Evolutionary conservation across 2,329 filamentous ascomycete species (phyloP).

Genomic region (Aschersonia sp.): DNA sequence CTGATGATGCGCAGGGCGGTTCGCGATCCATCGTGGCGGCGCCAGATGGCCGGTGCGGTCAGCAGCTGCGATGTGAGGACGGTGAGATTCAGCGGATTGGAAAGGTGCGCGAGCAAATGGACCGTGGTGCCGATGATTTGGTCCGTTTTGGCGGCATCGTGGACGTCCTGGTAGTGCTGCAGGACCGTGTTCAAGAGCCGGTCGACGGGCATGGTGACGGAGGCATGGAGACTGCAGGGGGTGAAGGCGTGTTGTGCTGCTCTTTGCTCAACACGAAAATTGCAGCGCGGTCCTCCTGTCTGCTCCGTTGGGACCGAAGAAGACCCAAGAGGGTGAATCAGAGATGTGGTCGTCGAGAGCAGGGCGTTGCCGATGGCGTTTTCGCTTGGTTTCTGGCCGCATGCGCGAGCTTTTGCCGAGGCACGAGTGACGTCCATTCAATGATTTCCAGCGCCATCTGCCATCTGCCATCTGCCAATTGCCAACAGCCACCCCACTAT

Average conservation of each 20-base stretch:
- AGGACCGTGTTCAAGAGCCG: constrained; percentile 52
- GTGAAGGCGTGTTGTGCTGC: not conserved
- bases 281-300: too few species aligned
- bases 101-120: constrained; percentile 52
- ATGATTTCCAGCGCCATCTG: too few species aligned
- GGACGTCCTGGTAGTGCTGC: constrained; percentile 39
- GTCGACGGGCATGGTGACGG: constrained; percentile 45
- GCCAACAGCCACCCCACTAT: too few species aligned
- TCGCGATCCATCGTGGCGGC: constrained; percentile 40
- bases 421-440: too few species aligned
- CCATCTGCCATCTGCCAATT: too few species aligned
- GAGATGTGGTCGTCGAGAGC: too few species aligned
- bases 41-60: constrained; percentile 58
- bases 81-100: constrained; percentile 61
- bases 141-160: constrained; percentile 34
- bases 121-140: constrained; percentile 52
- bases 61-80: constrained; percentile 60
- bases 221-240: not conserved
- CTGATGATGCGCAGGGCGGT: constrained; percentile 53
- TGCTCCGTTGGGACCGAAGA: too few species aligned
- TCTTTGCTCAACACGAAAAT: too few species aligned
- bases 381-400: too few species aligned
- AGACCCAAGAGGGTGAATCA: too few species aligned
- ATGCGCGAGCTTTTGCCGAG: too few species aligned
- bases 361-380: too few species aligned